A percentile compares a stretch with the other conserved stretches of the same genome.
phyloP scores from a whole-genome alignment of 2,329 filamentous ascomycete species.

The Sarocladiaceae sp. region DNA sequence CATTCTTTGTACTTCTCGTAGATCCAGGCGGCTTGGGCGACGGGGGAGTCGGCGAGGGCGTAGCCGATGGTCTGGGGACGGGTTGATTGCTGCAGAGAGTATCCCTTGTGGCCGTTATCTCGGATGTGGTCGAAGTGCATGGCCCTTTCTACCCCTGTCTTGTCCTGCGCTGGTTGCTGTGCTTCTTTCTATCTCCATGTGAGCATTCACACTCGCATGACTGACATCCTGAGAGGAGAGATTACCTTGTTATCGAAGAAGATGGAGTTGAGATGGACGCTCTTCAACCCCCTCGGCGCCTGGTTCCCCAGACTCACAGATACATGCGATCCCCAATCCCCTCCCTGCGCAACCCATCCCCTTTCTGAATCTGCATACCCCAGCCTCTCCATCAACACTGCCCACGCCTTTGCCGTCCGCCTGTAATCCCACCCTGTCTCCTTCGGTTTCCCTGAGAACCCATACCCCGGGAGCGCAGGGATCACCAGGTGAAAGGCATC shows the following conservation, averaged over 20 bases:
- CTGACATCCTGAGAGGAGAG: neutral
- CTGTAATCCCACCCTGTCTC: constrained; percentile 9
- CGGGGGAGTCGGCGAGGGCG: constrained; percentile 17
- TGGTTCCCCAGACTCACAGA: constrained; percentile 8
- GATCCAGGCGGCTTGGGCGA: constrained; percentile 11
- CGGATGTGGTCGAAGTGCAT: constrained; percentile 8
- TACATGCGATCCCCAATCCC: constrained; percentile 10
- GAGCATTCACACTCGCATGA: neutral
- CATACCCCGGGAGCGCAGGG: constrained; percentile 12
- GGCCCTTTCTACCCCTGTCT: constrained; percentile 9
- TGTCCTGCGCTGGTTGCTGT: constrained; percentile 8
- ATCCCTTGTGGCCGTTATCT: constrained; percentile 11
- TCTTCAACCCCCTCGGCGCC: constrained; percentile 9
- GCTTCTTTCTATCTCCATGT: constrained; percentile 8
- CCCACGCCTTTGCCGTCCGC: constrained; percentile 7
- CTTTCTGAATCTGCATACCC: constrained; percentile 10
- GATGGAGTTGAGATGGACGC: constrained; percentile 11
- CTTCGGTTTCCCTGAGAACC: constrained; percentile 10
- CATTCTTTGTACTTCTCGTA: constrained; percentile 12
- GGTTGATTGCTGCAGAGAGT: constrained; percentile 12
- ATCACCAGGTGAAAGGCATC: constrained; percentile 11
- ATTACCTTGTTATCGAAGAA: constrained; percentile 11
- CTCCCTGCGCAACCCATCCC: constrained; percentile 11
- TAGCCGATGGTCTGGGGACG: constrained; percentile 11
- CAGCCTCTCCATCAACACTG: constrained; percentile 10